These are phyloP conservation scores for Xylariaceae sp. DNA, from an alignment of 2,329 filamentous ascomycete genomes.

Conservation along the genomic window DNA sequence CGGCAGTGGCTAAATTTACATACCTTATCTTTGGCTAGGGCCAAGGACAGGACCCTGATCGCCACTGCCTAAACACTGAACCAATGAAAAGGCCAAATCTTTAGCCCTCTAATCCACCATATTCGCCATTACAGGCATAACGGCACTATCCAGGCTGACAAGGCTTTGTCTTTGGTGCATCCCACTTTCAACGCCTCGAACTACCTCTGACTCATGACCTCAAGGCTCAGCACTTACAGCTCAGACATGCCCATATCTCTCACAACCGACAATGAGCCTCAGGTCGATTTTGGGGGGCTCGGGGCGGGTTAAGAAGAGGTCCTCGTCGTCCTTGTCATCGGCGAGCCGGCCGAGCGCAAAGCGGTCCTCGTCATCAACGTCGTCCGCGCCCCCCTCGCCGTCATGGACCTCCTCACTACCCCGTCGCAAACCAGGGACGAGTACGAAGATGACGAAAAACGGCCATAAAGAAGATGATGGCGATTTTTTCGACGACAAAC, in stretches of 20 bases:
- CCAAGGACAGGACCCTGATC: too few relatives aligned
- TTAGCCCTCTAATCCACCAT: too few relatives aligned
- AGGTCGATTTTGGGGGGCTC: constrained; percentile 41
- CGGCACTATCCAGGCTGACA: too few relatives aligned
- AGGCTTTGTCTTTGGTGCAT: too few relatives aligned
- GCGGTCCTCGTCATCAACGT: constrained; percentile 27
- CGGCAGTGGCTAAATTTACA: too few relatives aligned
- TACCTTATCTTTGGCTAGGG: too few relatives aligned
- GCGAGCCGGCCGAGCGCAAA: constrained; percentile 32
- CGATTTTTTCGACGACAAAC: constrained; percentile 48
- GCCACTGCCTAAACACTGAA: too few relatives aligned
- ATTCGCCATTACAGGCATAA: too few relatives aligned
- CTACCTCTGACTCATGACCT: constrained; percentile 2
- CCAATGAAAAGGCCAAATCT: too few relatives aligned
- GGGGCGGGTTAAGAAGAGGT: constrained; percentile 42
- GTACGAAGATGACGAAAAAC: constrained; percentile 12
- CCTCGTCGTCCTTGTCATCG: constrained; percentile 29
- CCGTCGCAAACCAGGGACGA: constrained; percentile 34
- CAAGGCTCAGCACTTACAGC: constrained; percentile 1
- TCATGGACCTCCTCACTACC: constrained; percentile 36
- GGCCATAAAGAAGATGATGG: constrained; percentile 41
- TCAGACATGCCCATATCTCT: constrained; percentile 34
- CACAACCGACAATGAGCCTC: constrained; percentile 36
- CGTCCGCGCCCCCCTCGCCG: constrained; percentile 27
- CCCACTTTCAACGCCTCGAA: too few relatives aligned